A percentile compares a stretch with the other conserved stretches of the same genome.
Conservation (phyloP, 768 basidiomycete species). For the Dictyophora rubrovolvata region DNA sequence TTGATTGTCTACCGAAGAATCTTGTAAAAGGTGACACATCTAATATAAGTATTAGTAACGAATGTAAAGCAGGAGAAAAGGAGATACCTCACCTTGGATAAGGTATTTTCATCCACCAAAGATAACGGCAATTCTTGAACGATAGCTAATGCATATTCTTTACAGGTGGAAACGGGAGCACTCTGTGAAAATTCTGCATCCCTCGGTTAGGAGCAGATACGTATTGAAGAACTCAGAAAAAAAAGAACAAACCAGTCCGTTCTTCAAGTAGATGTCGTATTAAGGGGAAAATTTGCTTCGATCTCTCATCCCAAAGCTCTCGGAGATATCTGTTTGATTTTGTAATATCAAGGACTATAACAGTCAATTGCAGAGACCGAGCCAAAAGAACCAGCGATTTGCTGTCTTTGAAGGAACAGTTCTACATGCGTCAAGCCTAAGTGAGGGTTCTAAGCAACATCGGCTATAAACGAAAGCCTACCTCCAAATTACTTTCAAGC, state of each 20-base stretch:
- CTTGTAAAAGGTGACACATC: constrained; percentile 74
- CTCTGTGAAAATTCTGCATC: background rate
- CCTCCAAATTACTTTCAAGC: constrained; percentile 82
- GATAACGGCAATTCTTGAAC: constrained; percentile 55
- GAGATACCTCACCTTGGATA: constrained; percentile 42
- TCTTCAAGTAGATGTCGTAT: constrained; percentile 52
- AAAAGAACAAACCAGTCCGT: constrained; percentile 35
- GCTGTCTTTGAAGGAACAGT: constrained; percentile 47
- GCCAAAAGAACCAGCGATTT: constrained; percentile 52
- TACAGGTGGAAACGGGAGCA: constrained; percentile 52
- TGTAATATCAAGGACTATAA: constrained; percentile 58
- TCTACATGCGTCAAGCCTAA: constrained; percentile 27
- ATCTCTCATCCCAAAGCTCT: constrained; percentile 55
- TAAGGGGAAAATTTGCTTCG: constrained; percentile 40
- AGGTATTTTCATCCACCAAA: constrained; percentile 50
- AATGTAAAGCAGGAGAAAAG: background rate
- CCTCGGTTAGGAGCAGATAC: background rate
- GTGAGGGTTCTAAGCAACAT: background rate
- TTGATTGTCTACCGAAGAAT: constrained; percentile 56
- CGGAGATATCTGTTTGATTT: constrained; percentile 64
- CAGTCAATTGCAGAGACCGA: constrained; percentile 58
- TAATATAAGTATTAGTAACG: constrained; percentile 19
- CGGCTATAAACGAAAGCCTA: constrained; percentile 22
- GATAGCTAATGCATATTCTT: constrained; percentile 57
- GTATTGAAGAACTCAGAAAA: background rate